Evolutionary conservation across 1,139 yeast genomes (phyloP).

Genomic region (Lodderomyces margitis): DNA sequence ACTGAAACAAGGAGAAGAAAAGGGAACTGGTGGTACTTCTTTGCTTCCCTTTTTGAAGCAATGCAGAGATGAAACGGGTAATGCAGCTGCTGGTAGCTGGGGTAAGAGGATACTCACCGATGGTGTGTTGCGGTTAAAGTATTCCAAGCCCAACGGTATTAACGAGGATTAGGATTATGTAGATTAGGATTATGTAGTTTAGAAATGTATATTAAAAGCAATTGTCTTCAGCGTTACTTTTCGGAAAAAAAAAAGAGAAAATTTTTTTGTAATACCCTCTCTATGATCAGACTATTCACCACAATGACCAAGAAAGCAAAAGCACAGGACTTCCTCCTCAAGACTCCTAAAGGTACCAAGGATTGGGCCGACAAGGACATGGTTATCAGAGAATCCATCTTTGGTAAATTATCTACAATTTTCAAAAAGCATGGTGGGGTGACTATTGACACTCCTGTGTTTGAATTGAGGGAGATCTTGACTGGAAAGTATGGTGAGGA

Average conservation of each 20-base stretch:
- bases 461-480: constrained; percentile 89
- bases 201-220: not conserved
- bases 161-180: constrained; percentile 24
- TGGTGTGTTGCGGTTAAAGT: constrained; percentile 36
- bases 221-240: not conserved
- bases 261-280: constrained; percentile 6
- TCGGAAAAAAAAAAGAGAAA: constrained; percentile 4
- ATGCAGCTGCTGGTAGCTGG: constrained; percentile 88
- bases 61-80: constrained; percentile 94
- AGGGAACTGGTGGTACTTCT: constrained; percentile 95
- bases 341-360: constrained; percentile 96
- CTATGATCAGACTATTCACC: constrained; percentile 10
- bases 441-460: constrained; percentile 96
- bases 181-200: not conserved
- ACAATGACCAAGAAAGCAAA: constrained; percentile 27
- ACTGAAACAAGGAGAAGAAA: constrained; percentile 46
- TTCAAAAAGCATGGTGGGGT: constrained; percentile 98
- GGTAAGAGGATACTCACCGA: constrained; percentile 62
- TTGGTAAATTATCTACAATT: constrained; percentile 63
- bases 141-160: constrained; percentile 33
- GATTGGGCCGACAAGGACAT: constrained; percentile 99
- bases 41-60: constrained; percentile 89
- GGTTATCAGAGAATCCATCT: constrained; percentile 88
- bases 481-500: constrained; percentile 99
- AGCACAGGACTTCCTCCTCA: constrained; percentile 59